A percentile compares a stretch with the other conserved stretches of the same genome.
Evolutionary conservation across 1,139 yeast genomes (phyloP).

Genomic region (Maudiozyma humilis): DNA sequence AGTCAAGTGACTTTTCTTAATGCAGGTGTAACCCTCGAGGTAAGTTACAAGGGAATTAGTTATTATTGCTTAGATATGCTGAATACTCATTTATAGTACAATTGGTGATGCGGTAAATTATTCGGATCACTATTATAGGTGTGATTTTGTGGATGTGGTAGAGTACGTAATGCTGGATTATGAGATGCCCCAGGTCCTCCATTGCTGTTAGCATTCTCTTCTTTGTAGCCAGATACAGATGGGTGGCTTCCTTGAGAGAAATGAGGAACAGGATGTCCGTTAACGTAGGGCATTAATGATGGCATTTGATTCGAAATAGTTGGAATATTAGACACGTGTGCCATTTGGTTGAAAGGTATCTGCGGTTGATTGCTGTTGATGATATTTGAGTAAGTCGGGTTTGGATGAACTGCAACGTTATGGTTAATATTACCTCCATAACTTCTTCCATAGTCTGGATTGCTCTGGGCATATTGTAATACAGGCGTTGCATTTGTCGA

Average conservation of each 20-base stretch:
- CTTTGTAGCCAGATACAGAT: neutral
- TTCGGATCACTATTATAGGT: neutral
- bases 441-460: neutral
- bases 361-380: neutral
- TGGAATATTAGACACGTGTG: neutral
- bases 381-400: neutral
- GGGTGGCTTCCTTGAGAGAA: neutral
- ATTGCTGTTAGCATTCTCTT: neutral
- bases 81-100: neutral
- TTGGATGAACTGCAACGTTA: neutral
- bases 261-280: neutral
- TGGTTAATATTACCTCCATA: neutral
- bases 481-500: slow-evolving; percentile 1
- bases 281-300: neutral
- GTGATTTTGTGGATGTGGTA: neutral
- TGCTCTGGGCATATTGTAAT: neutral
- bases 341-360: neutral
- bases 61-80: neutral
- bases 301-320: neutral
- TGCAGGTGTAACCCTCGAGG: neutral
- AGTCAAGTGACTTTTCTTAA: neutral
- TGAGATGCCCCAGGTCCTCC: neutral
- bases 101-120: neutral
- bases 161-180: neutral
- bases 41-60: neutral